Evolutionary conservation across 164 flowering plant genomes (phyloP).

Genomic region (Kingdonia uniflora): DNA sequence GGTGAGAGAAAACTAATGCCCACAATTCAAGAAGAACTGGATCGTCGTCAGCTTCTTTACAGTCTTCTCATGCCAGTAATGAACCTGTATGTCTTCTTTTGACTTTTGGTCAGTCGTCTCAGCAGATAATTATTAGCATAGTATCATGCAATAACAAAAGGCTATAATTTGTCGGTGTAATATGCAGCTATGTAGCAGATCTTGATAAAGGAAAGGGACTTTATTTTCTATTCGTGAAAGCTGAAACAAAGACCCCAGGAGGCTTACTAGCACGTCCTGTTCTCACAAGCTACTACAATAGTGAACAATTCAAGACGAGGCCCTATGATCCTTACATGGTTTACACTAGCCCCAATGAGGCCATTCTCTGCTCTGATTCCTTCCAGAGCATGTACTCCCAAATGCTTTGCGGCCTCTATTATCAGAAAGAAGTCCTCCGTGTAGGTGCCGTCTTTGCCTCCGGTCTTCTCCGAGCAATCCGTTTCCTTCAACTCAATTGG

Average conservation of each 20-base stretch:
- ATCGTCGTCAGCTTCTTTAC: conserved; percentile 50
- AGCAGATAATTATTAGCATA: no score
- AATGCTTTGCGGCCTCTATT: conserved; percentile 65
- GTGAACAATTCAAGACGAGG: conserved; percentile 54
- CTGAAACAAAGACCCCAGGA: conserved; percentile 56
- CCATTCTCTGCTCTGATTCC: conserved; percentile 62
- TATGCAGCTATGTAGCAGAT: conserved; percentile 49
- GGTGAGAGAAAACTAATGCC: conserved; percentile 85
- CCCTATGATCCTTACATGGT: conserved; percentile 61
- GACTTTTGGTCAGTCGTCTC: no score
- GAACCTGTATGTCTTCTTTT: conserved; percentile 74
- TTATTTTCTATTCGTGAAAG: conserved; percentile 52
- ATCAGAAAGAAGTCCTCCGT: conserved; percentile 47
- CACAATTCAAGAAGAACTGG: conserved; percentile 53
- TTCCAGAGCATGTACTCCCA: conserved; percentile 87
- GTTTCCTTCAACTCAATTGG: conserved; percentile 62
- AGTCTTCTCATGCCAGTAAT: conserved; percentile 82
- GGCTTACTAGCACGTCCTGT: conserved; percentile 75
- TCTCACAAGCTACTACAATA: conserved; percentile 70
- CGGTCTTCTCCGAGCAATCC: conserved; percentile 64
- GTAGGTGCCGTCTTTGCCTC: conserved; percentile 82
- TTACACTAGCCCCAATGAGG: conserved; percentile 69
- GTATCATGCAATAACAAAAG: no score
- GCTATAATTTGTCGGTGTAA: no score
- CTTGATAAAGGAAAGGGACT: conserved; percentile 73